phyloP scores from a whole-genome alignment of 345 rosid species.

The Ricinus communis region DNA sequence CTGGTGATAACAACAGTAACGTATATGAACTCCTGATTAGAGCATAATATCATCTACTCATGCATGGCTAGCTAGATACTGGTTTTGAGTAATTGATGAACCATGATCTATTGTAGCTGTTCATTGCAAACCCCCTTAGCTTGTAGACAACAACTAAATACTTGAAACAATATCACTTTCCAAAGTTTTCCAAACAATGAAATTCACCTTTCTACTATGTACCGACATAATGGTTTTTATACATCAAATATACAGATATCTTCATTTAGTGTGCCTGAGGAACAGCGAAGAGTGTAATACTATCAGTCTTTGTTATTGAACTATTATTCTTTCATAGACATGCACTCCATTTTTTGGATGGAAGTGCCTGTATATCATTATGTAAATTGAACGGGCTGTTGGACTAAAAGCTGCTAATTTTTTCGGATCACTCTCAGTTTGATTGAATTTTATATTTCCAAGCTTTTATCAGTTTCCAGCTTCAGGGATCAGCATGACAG shows the following conservation, averaged over 20 bases:
- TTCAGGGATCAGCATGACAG: no score
- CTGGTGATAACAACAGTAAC: conserved; percentile 72
- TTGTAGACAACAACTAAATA: not conserved
- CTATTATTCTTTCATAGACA: not conserved
- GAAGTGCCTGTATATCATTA: conserved; percentile 1
- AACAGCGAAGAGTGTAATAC: conserved; percentile 6
- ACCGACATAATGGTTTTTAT: no score
- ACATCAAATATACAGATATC: not conserved
- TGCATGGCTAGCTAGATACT: not conserved
- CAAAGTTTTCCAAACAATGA: not conserved
- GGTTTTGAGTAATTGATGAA: not conserved
- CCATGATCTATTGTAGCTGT: not conserved
- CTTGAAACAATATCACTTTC: not conserved
- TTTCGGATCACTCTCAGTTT: no score
- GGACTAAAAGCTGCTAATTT: not conserved
- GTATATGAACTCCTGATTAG: conserved; percentile 80
- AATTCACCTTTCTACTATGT: not conserved
- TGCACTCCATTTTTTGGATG: not conserved
- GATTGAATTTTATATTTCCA: no score
- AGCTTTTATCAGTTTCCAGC: no score
- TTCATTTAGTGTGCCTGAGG: not conserved
- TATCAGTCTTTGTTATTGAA: not conserved
- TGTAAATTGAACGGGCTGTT: conserved; percentile 5
- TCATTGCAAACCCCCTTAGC: not conserved
- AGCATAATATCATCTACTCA: conserved; percentile 33